Evolutionary conservation across 306 rosid species (phyloP).

Genomic region (Betula pendula): DNA sequence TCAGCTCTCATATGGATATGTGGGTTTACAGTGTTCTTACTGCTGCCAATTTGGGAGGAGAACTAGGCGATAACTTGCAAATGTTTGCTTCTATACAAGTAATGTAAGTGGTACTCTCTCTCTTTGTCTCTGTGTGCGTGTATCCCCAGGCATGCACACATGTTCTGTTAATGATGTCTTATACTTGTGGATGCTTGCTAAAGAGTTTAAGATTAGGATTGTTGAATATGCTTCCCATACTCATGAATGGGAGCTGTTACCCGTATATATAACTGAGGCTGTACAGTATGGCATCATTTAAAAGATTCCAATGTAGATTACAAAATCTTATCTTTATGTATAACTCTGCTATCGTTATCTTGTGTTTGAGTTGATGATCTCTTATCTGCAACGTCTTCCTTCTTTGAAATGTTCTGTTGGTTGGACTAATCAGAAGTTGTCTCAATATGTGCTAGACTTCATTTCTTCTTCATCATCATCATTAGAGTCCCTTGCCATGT

Average conservation of each 20-base stretch:
- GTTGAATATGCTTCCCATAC: too few species aligned
- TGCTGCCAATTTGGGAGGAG: slow-evolving; percentile 91
- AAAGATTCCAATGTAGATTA: too few species aligned
- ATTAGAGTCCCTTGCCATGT: background rate
- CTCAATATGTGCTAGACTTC: background rate
- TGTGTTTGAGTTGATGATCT: background rate
- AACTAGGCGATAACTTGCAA: slow-evolving; percentile 68
- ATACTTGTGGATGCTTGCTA: background rate
- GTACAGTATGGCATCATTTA: too few species aligned
- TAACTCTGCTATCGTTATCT: too few species aligned
- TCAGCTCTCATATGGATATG: slow-evolving; percentile 29
- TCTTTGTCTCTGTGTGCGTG: slow-evolving; percentile 20
- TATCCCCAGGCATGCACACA: slow-evolving; percentile 5
- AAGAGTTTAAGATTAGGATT: too few species aligned
- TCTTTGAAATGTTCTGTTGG: too few species aligned
- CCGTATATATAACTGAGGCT: too few species aligned
- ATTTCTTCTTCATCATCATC: background rate
- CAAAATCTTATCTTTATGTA: too few species aligned
- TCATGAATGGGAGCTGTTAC: too few species aligned
- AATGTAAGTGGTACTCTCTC: slow-evolving; percentile 57
- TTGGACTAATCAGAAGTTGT: too few species aligned
- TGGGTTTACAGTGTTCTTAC: slow-evolving; percentile 56
- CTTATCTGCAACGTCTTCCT: background rate
- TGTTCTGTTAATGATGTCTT: background rate
- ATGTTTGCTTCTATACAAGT: slow-evolving; percentile 55